Base-by-base conservation (phyloP, 2,329 filamentous ascomycete species). In the Fusarium hostae region DNA sequence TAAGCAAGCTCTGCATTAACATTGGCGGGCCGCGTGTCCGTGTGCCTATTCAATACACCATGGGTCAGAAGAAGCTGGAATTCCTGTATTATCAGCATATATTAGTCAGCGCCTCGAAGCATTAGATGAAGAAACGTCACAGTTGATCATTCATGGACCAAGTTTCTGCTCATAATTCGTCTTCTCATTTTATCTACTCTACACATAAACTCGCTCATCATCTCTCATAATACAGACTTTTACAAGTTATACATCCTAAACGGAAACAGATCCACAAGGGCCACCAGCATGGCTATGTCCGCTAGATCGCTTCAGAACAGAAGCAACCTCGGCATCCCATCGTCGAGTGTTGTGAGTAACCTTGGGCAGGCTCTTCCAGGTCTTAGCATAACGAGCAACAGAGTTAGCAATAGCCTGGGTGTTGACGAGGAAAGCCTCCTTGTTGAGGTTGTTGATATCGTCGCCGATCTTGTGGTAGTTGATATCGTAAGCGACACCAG, bases 381-480 rank as follows among this genome's bases (percentile, higher is more conserved):
- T 82, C 59, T 76, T 67, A 41, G 82, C 81, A 63, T 84, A 84
- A 73, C 79, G 81, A 68, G 82, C 81, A 11, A 84, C 81, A 20
- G 80, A 79, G 77, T 84, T 76, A 37, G 82, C 82, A 39, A 84
- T 83, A 37, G 78, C 80, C 79, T 83, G 79, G 26, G 83, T 82
- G 78, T 84, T 85, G 66, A 84, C 70, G 22, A 84, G 78, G 78
- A 80, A 86, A 9, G 85, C 85, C 45, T 84, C 83, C 57, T 81
- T 68, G 73, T 81, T 80, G 22, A 81, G 73, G 75, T 81, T 81
- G 68, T 76, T 73, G 63, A 81, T 78, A 39, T 80, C 81, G 66
- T 87, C 86, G 44, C 84, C 83, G 3, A 77, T 69, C 63, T 82
- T 73, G 78, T 87, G 82, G 79, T 86, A 84, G 81, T 84, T 82